A percentile compares a stretch with the other conserved stretches of the same genome.
Evolutionary conservation across 2,329 filamentous ascomycete genomes (phyloP).

Genomic region (Verticillium klebahnii): DNA sequence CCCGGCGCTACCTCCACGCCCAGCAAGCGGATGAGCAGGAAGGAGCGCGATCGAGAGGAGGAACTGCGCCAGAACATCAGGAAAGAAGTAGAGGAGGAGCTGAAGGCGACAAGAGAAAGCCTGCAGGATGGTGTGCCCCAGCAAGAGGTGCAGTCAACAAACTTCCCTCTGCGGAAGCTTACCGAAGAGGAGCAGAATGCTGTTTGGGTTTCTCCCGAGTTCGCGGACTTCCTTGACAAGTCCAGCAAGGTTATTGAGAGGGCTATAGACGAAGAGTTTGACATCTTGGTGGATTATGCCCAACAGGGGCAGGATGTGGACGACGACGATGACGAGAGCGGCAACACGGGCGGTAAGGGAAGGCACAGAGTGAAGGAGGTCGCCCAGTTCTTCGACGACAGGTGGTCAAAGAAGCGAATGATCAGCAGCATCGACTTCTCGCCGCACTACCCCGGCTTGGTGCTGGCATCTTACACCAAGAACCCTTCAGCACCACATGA

Average conservation of each 20-base stretch:
- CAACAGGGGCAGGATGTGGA: conserved; percentile 70
- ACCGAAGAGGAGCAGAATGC: conserved; percentile 83
- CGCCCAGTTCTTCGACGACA: conserved; percentile 88
- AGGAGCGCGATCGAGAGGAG: conserved; percentile 80
- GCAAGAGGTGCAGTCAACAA: conserved; percentile 37
- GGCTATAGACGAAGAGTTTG: conserved; percentile 91
- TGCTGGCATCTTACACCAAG: conserved; percentile 95
- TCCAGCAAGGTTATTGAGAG: conserved; percentile 97
- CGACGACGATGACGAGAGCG: conserved; percentile 76
- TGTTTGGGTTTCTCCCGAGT: conserved; percentile 87
- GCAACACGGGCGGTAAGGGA: conserved; percentile 60
- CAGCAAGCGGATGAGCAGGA: conserved; percentile 71
- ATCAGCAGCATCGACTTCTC: conserved; percentile 95
- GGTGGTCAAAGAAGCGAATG: conserved; percentile 97
- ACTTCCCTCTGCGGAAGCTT: conserved; percentile 76
- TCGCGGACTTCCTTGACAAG: conserved; percentile 89
- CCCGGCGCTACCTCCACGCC: conserved; percentile 52
- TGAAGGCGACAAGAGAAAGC: conserved; percentile 66
- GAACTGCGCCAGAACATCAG: conserved; percentile 81
- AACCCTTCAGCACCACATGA: conserved; percentile 93
- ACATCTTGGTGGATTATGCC: conserved; percentile 92
- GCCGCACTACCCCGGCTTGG: conserved; percentile 86
- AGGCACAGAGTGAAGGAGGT: conserved; percentile 78
- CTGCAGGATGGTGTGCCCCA: conserved; percentile 45
- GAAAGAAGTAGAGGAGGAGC: conserved; percentile 87